A percentile compares a stretch with the other conserved stretches of the same genome.
Conservation (phyloP, 768 basidiomycete genomes). For the Kwoniella sp. region DNA sequence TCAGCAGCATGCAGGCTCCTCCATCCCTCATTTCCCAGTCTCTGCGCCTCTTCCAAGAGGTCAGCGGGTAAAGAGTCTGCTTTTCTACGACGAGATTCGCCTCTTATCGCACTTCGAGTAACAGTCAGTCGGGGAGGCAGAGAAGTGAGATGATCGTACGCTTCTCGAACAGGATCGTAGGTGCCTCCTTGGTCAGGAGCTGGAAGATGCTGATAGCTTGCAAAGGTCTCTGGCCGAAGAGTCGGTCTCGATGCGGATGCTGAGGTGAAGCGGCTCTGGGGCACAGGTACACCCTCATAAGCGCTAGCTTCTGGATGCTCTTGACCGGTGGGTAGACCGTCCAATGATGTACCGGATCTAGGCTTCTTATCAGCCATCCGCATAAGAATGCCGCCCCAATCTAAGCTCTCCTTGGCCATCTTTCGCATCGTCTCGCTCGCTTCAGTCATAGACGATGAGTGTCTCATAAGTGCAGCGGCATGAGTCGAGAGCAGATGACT, state of each 20-base stretch:
- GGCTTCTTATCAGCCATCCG: slow-evolving; percentile 25
- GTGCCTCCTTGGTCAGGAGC: not conserved
- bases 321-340: not conserved
- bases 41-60: slow-evolving; percentile 27
- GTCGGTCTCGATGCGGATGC: not conserved
- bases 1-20: slow-evolving; percentile 31
- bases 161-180: slow-evolving; percentile 13
- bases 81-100: slow-evolving; percentile 6
- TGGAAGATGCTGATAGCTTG: not conserved
- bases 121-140: slow-evolving; percentile 1
- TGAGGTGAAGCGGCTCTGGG: not conserved
- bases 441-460: slow-evolving; percentile 25
- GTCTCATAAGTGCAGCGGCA: slow-evolving; percentile 33
- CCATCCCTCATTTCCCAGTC: slow-evolving; percentile 33
- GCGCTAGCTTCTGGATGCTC: not conserved
- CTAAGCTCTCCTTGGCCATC: slow-evolving; percentile 38
- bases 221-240: not conserved
- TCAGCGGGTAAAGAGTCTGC: slow-evolving; percentile 21
- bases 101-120: slow-evolving; percentile 1
- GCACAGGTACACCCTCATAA: slow-evolving; percentile 14
- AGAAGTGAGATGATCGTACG: slow-evolving; percentile 12
- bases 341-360: not conserved
- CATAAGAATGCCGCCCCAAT: slow-evolving; percentile 40
- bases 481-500: slow-evolving; percentile 43
- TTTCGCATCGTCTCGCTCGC: slow-evolving; percentile 31